Conservation (phyloP, 1,284 basidiomycete species). For the Abortiporus biennis region DNA sequence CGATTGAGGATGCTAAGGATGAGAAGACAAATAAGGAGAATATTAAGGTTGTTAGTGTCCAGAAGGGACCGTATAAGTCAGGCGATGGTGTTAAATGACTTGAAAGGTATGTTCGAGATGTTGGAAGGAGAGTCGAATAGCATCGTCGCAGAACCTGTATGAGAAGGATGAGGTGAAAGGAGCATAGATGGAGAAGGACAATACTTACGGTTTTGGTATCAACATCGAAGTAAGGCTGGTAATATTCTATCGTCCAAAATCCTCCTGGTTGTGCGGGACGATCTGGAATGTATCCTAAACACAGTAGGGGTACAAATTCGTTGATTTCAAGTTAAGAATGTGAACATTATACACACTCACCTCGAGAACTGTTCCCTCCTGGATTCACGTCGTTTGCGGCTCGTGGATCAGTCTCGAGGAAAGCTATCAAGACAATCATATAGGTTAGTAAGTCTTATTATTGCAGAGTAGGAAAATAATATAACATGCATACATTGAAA, state of each 20-base stretch:
- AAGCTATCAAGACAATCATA: constrained; percentile 16
- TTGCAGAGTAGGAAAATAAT: background rate
- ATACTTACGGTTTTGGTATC: constrained; percentile 62
- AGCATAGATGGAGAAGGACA: background rate
- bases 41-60: constrained; percentile 90
- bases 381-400: constrained; percentile 12
- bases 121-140: constrained; percentile 66
- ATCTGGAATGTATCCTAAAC: constrained; percentile 34
- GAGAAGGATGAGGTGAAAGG: background rate
- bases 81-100: constrained; percentile 57
- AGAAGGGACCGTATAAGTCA: constrained; percentile 89
- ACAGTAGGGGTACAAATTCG: too few relatives aligned
- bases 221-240: constrained; percentile 76
- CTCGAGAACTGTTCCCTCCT: constrained; percentile 16
- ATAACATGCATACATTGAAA: constrained; percentile 23
- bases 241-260: constrained; percentile 77
- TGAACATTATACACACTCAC: too few relatives aligned
- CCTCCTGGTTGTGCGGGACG: constrained; percentile 31
- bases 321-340: too few relatives aligned
- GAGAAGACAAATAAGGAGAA: constrained; percentile 90
- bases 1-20: constrained; percentile 79
- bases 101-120: constrained; percentile 47
- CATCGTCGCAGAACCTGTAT: constrained; percentile 62
- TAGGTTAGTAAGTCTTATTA: too few relatives aligned
- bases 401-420: constrained; percentile 22